Base-by-base conservation (phyloP, 495 filamentous ascomycete species). In the Bathelium albidoporum region DNA sequence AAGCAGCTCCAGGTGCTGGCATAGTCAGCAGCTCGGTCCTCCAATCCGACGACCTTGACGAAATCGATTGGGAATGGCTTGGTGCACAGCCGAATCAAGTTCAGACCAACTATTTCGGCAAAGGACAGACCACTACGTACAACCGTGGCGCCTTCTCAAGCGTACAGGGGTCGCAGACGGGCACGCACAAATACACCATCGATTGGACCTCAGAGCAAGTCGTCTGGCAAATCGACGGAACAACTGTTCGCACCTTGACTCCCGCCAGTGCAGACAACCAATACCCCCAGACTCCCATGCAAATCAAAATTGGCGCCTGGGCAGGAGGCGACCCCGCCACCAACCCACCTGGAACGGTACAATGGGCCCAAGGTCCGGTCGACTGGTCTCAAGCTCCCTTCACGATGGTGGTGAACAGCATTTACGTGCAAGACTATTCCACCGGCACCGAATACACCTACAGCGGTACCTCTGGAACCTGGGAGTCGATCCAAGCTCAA, bases 61-160 rank as follows among this genome's bases (percentile, higher is more conserved):
- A 96, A 71, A 87, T 96, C 62, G 91, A 95, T 73, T 93, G 87
- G 87, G 91, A 93, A 72, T 92, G 89, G 77, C 80, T 89, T 22
- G 88, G 66, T n/a, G 78, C 76, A 52, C 59, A 68, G 61, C 59
- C 66, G 2, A 62, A 59, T 10, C 71, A 81, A 36, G 88, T 84
- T 20, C 83, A 89, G 68, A 90, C 80, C 75, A 95, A 95, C 76
- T 95, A 90, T 70, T 96, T 91, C 67, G 90, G 91, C 69, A 93
- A 94, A 73, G 90, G 89, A 41, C 73, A 83, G 64, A 91, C 89
- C 49, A 80, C 76, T 7, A 78, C 79, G 32, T 88, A 82, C 73
- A 83, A 85, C 70, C 83, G 86, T 22, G 88, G 82, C 60, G 78
- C 78, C 28, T 82, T 80, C 68, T 80, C 85, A 69, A 69, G 76